A percentile compares a stretch with the other conserved stretches of the same genome.
Conservation (phyloP, 2,329 filamentous ascomycete genomes). For the Erysiphe pulchra region DNA sequence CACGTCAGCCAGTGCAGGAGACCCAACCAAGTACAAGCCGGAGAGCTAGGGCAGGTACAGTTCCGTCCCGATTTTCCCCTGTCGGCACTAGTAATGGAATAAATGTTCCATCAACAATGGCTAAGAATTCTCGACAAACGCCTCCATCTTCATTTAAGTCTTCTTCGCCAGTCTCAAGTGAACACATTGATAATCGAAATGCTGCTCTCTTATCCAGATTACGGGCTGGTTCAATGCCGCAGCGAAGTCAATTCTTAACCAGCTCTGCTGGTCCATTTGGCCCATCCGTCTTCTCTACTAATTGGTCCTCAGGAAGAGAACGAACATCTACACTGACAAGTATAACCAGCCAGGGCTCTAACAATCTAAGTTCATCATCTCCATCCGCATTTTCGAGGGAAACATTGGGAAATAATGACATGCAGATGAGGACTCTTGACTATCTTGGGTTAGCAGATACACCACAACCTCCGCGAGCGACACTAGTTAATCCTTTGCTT, state of each 20-base stretch:
- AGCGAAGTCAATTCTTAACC: conserved; percentile 40
- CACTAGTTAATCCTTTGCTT: conserved; percentile 47
- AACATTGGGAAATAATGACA: conserved; percentile 62
- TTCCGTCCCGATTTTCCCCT: conserved; percentile 83
- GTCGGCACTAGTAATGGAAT: conserved; percentile 31
- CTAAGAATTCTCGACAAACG: conserved; percentile 63
- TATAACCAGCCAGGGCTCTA: conserved; percentile 69
- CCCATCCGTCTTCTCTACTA: conserved; percentile 65
- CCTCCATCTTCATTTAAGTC: conserved; percentile 73
- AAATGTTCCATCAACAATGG: conserved; percentile 26
- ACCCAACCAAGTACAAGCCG: conserved; percentile 40
- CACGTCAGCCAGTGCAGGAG: conserved; percentile 41
- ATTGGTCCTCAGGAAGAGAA: conserved; percentile 61
- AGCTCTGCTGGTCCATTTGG: conserved; percentile 47
- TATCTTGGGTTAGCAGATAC: conserved; percentile 90
- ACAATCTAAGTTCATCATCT: conserved; percentile 66
- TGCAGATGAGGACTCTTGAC: conserved; percentile 72
- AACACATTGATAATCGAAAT: conserved; percentile 23
- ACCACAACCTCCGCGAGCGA: conserved; percentile 53
- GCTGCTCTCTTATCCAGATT: conserved; percentile 62
- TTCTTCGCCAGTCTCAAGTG: conserved; percentile 26
- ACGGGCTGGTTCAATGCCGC: conserved; percentile 81
- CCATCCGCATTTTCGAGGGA: conserved; percentile 72
- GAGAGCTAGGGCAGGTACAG: conserved; percentile 71
- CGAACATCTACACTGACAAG: conserved; percentile 63